Percentiles rank a stretch among this genome's conserved stretches.
These are phyloP conservation scores for Saprolegnia parasitica DNA, from an alignment of 352 stramenopile genomes.

Conservation along the genomic window DNA sequence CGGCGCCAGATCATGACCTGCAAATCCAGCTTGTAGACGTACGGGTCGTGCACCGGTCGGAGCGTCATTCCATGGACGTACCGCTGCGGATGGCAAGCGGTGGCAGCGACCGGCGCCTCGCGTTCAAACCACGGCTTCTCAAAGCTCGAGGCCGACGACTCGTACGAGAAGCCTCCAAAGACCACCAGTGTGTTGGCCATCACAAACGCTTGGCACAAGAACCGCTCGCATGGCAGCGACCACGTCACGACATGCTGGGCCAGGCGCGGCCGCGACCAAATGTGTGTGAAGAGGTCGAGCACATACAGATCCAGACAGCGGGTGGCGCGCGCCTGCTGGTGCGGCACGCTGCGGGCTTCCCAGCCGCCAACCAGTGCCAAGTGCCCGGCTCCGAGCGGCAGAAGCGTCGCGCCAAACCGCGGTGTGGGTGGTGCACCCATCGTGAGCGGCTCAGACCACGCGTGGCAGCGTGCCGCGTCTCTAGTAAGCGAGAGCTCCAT, in stretches of 20 bases:
- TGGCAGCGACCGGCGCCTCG: not conserved
- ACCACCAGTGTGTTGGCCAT: constrained; percentile 38
- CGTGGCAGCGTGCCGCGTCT: not conserved
- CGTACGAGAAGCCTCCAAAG: constrained; percentile 50
- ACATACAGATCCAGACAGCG: constrained; percentile 41
- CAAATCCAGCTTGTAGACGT: constrained; percentile 58
- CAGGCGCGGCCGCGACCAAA: constrained; percentile 49
- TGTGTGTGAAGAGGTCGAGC: constrained; percentile 41
- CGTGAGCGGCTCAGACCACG: not conserved
- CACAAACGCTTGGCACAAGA: constrained; percentile 53
- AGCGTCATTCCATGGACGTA: constrained; percentile 15
- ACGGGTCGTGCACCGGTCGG: constrained; percentile 17
- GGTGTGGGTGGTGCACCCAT: constrained; percentile 17
- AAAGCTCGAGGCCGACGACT: not conserved
- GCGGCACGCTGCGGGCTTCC: constrained; percentile 14
- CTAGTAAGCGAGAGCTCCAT: not conserved
- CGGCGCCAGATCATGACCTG: constrained; percentile 64
- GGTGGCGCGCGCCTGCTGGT: not conserved
- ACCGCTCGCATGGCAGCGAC: constrained; percentile 36
- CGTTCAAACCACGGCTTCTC: constrained; percentile 16
- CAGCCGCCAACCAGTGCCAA: constrained; percentile 19
- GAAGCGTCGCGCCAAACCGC: constrained; percentile 18
- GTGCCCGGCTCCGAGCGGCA: not conserved
- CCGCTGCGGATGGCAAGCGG: not conserved
- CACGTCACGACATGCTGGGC: constrained; percentile 38